Evolutionary conservation across 148 eudicot species (phyloP).

Genomic region (Amaranthus hypochondriacus): DNA sequence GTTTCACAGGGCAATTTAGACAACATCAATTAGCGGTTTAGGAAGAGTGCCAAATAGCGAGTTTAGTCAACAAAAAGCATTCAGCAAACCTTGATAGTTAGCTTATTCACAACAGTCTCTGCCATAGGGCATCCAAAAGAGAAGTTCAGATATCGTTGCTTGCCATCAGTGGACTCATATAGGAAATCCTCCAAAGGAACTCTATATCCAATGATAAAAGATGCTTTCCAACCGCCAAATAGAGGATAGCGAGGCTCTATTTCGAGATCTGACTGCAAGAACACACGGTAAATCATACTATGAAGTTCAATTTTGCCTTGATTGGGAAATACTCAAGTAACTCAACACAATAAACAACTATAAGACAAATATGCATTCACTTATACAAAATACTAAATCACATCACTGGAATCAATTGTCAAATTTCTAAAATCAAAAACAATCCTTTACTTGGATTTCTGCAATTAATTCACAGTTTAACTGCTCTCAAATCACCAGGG

Average conservation of each 20-base stretch:
- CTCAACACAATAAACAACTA: not conserved
- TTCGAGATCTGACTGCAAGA: conserved; percentile 80
- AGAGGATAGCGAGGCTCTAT: conserved; percentile 94
- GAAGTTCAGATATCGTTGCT: conserved; percentile 67
- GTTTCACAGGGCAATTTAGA: conserved; percentile 1
- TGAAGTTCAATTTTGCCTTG: not conserved
- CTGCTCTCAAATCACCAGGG: not conserved
- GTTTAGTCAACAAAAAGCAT: not conserved
- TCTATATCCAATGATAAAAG: conserved; percentile 86
- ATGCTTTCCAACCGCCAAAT: conserved; percentile 97
- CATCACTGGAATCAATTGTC: too few relatives aligned
- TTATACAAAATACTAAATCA: not conserved
- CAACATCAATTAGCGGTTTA: not conserved
- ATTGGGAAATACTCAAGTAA: too few relatives aligned
- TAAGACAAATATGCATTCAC: not conserved
- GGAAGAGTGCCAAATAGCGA: not conserved
- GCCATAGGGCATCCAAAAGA: conserved; percentile 76
- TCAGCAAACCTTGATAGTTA: conserved; percentile 65
- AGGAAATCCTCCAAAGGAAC: conserved; percentile 88
- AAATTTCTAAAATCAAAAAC: not conserved
- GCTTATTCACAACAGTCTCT: conserved; percentile 76
- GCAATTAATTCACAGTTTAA: not conserved
- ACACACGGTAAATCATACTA: not conserved
- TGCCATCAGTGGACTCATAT: conserved; percentile 70
- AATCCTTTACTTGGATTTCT: not conserved